Percentiles rank a stretch among this genome's conserved stretches.
Evolutionary conservation across 2,329 filamentous ascomycete species (phyloP).

Genomic region (Ascochyta pisi): DNA sequence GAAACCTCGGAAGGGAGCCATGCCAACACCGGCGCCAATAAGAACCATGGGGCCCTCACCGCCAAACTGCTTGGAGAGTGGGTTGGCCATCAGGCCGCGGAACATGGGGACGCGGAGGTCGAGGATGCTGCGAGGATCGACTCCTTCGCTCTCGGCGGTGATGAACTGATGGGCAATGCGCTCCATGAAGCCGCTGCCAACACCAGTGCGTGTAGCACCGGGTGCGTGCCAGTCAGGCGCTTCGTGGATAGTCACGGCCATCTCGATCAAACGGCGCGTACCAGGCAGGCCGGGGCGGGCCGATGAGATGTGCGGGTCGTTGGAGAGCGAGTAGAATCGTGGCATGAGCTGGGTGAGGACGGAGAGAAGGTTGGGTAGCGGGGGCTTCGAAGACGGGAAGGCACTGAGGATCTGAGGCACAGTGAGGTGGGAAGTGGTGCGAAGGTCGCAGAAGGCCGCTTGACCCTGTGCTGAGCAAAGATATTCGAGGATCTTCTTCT

Average conservation of each 20-base stretch:
- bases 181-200: conserved; percentile 93
- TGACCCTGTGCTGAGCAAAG: conserved; percentile 91
- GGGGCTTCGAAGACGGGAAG: conserved; percentile 90
- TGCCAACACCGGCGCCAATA: conserved; percentile 94
- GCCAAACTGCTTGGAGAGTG: conserved; percentile 87
- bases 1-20: conserved; percentile 97
- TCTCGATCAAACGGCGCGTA: conserved; percentile 82
- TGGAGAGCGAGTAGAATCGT: conserved; percentile 96
- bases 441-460: conserved; percentile 88
- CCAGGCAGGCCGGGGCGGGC: conserved; percentile 70
- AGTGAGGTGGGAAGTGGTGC: conserved; percentile 84
- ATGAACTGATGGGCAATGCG: conserved; percentile 78
- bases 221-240: conserved; percentile 77
- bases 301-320: conserved; percentile 85
- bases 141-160: conserved; percentile 66
- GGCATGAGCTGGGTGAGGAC: conserved; percentile 91
- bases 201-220: conserved; percentile 70
- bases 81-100: conserved; percentile 97
- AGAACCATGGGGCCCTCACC: conserved; percentile 96
- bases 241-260: conserved; percentile 96
- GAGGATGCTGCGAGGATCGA: conserved; percentile 54
- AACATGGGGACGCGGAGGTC: conserved; percentile 93
- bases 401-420: conserved; percentile 85
- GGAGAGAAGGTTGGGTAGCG: conserved; percentile 80
- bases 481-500: conserved; percentile 87